phyloP scores from a whole-genome alignment of 768 basidiomycete genomes.

The Phylloporus sp. region DNA sequence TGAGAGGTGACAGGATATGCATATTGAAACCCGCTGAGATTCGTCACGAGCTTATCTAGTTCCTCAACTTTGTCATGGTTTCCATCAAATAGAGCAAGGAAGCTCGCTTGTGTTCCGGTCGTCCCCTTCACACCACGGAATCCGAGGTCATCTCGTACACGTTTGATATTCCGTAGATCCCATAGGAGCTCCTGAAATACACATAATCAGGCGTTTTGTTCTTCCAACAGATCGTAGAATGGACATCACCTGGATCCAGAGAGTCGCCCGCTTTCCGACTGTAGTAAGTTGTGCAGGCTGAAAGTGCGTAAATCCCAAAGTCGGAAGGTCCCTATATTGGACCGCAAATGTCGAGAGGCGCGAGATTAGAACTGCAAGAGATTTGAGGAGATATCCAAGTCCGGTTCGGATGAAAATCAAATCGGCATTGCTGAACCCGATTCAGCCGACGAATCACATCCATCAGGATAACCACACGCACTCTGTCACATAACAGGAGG shows the following conservation, averaged over 20 bases:
- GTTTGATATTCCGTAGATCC: constrained; percentile 91
- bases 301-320: constrained; percentile 97
- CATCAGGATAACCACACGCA: constrained; percentile 35
- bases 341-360: constrained; percentile 81
- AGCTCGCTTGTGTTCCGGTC: constrained; percentile 96
- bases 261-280: constrained; percentile 91
- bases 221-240: background rate
- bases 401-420: constrained; percentile 93
- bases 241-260: constrained; percentile 83
- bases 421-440: constrained; percentile 79
- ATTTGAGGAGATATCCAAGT: constrained; percentile 75
- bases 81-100: constrained; percentile 89
- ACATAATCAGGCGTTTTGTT: background rate
- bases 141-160: constrained; percentile 86
- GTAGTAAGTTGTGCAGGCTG: constrained; percentile 98
- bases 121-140: constrained; percentile 99
- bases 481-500: constrained; percentile 99
- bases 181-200: constrained; percentile 75
- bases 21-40: constrained; percentile 87
- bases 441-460: constrained; percentile 10
- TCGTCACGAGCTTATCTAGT: constrained; percentile 84
- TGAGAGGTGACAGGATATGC: constrained; percentile 98
- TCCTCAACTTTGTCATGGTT: constrained; percentile 93
- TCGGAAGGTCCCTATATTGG: constrained; percentile 83
- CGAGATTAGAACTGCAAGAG: constrained; percentile 86